Base-by-base conservation (phyloP, 352 stramenopile species). In the Chrysophaeum taylorii region DNA sequence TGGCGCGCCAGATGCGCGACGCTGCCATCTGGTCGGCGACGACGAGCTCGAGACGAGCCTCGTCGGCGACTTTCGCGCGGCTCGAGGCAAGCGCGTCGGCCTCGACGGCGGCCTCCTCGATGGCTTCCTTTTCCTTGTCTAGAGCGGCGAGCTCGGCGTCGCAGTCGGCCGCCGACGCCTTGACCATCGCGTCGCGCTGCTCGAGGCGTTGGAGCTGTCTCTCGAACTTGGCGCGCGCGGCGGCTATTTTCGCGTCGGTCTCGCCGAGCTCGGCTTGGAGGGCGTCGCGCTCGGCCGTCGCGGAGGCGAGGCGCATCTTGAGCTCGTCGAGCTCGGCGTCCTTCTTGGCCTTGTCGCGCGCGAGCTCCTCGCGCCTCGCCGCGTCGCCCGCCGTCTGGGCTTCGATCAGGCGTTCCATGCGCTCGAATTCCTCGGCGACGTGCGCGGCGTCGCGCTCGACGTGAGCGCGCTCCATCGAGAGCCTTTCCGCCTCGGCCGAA, bases 361-460 rank as follows among this genome's bases (percentile, higher is more conserved):
- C 27, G 12, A 66, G n/a, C 2, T 31, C 57, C 12, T 48, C 2
- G 31, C 57, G 31, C 57, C 57, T 2, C n/a, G 31, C 31, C 36
- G 36, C 31, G 57, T 66, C 57, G 33, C 31, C 57, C 33, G 57
- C 41, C 31, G 57, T 66, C 57, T 66, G 57, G 23, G 31, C 33
- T 9, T 66, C 57, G 9, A 66, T 66, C 2, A 66, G 36, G 1
- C 1, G 4, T 36, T 66, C 57, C 57, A 66, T 66, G 57, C 57
- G 57, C 57, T 66, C 57, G 27, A 66, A 66, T 25, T 66, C 57
- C 14, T 66, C 57, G 57, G 57, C 57, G 12, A 66, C 57, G 57
- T 45, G 57, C 57, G 57, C 57, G 33, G 57, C 57, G 36, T 66
- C 57, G 12, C 57, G 31, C 31, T 66, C 57, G 9, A 66, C 57